Evolutionary conservation across 371 early-diverging fungal genomes (phyloP).

Genomic region (Gilbertella persicaria): DNA sequence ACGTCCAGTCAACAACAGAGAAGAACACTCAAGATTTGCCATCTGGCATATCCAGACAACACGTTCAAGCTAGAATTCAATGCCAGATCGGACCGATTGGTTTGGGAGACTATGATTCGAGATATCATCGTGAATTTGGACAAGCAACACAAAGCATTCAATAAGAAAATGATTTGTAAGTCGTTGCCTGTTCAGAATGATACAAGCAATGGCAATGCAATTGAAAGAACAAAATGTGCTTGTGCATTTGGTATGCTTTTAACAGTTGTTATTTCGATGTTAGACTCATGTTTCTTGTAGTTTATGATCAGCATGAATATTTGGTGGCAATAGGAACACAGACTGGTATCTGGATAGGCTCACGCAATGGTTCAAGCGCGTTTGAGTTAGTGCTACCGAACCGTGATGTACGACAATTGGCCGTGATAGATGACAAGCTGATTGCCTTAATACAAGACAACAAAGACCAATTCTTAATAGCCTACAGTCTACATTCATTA

Average conservation of each 20-base stretch:
- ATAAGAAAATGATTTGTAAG: slow-evolving; percentile 1
- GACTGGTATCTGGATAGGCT: slow-evolving; percentile 31
- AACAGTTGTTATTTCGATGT: background rate
- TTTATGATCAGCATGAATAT: background rate
- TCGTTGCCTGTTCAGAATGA: background rate
- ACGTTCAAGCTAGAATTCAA: slow-evolving; percentile 16
- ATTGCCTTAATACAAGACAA: slow-evolving; percentile 13
- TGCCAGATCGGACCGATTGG: slow-evolving; percentile 7
- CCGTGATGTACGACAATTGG: slow-evolving; percentile 24
- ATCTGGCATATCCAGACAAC: slow-evolving; percentile 21
- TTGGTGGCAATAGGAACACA: slow-evolving; percentile 23
- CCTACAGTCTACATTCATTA: slow-evolving; percentile 8
- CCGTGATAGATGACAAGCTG: slow-evolving; percentile 19
- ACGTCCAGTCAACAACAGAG: background rate
- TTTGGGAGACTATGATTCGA: slow-evolving; percentile 16
- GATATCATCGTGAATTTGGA: background rate
- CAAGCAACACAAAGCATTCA: background rate
- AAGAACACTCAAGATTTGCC: slow-evolving; percentile 13
- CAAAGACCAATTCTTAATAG: slow-evolving; percentile 9
- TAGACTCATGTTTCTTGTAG: background rate
- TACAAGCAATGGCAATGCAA: background rate
- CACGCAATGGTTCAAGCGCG: slow-evolving; percentile 13
- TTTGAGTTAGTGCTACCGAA: slow-evolving; percentile 19
- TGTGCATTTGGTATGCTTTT: slow-evolving; percentile 20
- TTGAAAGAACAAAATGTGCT: slow-evolving; percentile 4